These are phyloP conservation scores for Leccinum imitatum DNA, from an alignment of 768 basidiomycete genomes.

Conservation along the genomic window DNA sequence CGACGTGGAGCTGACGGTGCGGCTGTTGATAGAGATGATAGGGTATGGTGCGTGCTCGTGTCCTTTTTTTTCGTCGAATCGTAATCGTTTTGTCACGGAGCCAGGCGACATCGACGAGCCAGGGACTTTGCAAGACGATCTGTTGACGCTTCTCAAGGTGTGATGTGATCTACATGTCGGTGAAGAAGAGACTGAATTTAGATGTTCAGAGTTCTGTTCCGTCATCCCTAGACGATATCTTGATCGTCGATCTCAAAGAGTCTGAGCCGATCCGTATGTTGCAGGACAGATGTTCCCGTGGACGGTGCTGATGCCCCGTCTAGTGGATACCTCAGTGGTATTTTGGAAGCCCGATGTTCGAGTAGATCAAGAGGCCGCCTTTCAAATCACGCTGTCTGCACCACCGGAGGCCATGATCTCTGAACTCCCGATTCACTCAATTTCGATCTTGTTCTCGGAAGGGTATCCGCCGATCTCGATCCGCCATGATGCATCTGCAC, in stretches of 20 bases:
- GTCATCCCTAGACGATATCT: constrained; percentile 48
- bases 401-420: constrained; percentile 49
- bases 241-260: constrained; percentile 64
- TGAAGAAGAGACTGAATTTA: not conserved
- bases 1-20: constrained; percentile 73
- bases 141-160: too few species aligned
- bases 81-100: constrained; percentile 23
- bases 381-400: too few species aligned
- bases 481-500: constrained; percentile 37
- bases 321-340: too few species aligned
- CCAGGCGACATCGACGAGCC: constrained; percentile 43
- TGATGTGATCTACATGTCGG: too few species aligned
- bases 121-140: too few species aligned
- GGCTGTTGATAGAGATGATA: constrained; percentile 80
- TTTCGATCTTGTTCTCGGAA: too few species aligned
- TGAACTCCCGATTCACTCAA: not conserved
- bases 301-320: constrained; percentile 1
- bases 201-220: constrained; percentile 49
- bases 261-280: constrained; percentile 61
- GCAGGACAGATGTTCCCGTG: not conserved
- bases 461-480: constrained; percentile 38
- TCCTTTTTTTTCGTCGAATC: not conserved
- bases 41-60: constrained; percentile 55
- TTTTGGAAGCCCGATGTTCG: not conserved
- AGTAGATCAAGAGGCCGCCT: constrained; percentile 35